Base-by-base conservation (phyloP, 345 rosid genomes). In the Odontarrhena argentea region DNA sequence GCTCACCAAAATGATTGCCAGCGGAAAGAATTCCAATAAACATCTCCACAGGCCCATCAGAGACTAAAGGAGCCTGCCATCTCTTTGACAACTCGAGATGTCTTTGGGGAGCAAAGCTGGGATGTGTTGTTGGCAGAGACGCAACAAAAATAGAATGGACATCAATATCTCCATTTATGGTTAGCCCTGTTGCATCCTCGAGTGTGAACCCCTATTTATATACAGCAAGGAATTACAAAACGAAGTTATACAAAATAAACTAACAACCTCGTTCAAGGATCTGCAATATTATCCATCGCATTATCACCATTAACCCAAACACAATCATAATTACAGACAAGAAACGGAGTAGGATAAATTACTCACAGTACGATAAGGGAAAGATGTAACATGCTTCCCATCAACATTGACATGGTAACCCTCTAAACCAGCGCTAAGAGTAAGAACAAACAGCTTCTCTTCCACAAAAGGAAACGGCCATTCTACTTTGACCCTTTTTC, bases 171-270 rank as follows among this genome's bases (percentile, higher is more conserved):
- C 97, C 96, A 14, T 56, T 84, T 66, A 92, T 68, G 30, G 84
- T 83, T 42, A 92, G 84, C 38, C 96, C 97, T 2, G 98, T 92
- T 42, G 98, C 98, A 86, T 92, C 98, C 83, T 92, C 98, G 5
- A 92, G 89, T 5, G 96, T 82, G 74, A 78, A 92, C 24, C 97
- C 97, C 98, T 92, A 77, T 64, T 54, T 41, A 71, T 22, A 58
- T 3, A 48, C 0, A 18, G 30, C 49, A 47, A 30, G 30, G 14
- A 55, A 12, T 26, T 28, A 37, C 40, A 8, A 13, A 8, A 11
- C 13, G 3, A 11, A 15, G 3, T 59, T 50, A 75, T 32, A 70
- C 43, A 52, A 8, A 38, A 38, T 54, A 46, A 71, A 67, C 49
- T 0, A 28, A 58, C 36, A 32, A 32, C 36, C 36, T 32, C 7